phyloP scores from a whole-genome alignment of 768 basidiomycete species.

The Lactarius psammicola region DNA sequence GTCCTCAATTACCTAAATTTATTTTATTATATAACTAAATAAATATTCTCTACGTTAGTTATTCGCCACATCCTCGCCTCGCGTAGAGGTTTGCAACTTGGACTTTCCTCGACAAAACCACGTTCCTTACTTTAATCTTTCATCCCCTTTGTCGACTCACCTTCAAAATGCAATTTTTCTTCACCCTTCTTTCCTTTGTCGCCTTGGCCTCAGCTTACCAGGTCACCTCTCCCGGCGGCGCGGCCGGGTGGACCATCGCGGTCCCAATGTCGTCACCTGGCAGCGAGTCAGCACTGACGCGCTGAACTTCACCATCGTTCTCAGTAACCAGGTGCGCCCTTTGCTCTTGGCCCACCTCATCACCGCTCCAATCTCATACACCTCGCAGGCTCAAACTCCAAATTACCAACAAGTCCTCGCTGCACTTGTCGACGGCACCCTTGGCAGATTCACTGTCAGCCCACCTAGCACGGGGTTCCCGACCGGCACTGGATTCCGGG shows the following conservation, averaged over 20 bases:
- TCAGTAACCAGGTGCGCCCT: constrained; percentile 58
- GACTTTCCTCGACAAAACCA: constrained; percentile 17
- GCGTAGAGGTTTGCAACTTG: not conserved
- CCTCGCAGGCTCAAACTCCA: constrained; percentile 34
- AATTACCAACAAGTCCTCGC: constrained; percentile 48
- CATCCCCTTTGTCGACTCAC: not conserved
- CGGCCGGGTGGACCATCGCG: constrained; percentile 56
- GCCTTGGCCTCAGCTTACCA: constrained; percentile 60
- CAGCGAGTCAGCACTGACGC: constrained; percentile 62
- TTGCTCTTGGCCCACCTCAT: not conserved
- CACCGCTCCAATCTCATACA: not conserved
- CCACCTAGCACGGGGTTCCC: constrained; percentile 68
- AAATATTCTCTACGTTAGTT: not conserved
- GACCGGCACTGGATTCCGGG: constrained; percentile 56
- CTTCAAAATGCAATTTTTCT: constrained; percentile 43
- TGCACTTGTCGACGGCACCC: constrained; percentile 52
- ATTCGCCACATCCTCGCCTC: not conserved
- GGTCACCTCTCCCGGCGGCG: constrained; percentile 41
- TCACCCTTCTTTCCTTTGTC: constrained; percentile 46
- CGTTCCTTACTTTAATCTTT: constrained; percentile 16
- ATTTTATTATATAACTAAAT: not conserved
- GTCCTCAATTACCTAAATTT: too few relatives aligned
- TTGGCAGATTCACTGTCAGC: constrained; percentile 42
- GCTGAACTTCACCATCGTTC: constrained; percentile 62
- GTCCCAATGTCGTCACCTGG: constrained; percentile 58